Base-by-base conservation (phyloP, 257 asterid species). In the Nicotiana obtusifolia region DNA sequence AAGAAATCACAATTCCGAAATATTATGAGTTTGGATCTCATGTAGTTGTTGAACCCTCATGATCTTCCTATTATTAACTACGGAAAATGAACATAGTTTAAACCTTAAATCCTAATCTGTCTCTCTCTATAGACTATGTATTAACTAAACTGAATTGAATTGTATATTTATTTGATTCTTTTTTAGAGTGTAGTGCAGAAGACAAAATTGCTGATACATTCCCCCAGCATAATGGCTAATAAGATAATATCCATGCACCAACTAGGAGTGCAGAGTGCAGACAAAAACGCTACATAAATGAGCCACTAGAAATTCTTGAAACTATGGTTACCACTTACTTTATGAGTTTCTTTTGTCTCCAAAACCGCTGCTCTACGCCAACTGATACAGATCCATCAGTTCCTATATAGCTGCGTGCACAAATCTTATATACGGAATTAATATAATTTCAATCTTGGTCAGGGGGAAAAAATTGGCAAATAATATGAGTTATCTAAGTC, bases 291-390 rank as follows among this genome's bases (percentile, higher is more conserved):
- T 78, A 61, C 30, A 44, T 37, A 28, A 80, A 44, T 64, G 5
- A 64, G 77, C 83, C 83, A 69, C 54, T 64, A 17, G 83, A 80
- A 41, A 26, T 64, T 35, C 65, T 65, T 9, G 47, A 80, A 80
- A 80, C 83, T 30, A 65, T 80, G 83, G 75, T 80, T 53, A 15
- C 60, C n/a, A 0, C 22, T 26, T 44, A 30, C 49, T 69, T 28
- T 4, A 49, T 73, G 79, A 14, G 2, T 73, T 22, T 22, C 15
- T 0, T 47, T 24, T 73, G n/a, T 71, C 26, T n/a, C 37, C 78
- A 49, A 84, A 81, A 84, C 86, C 80, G 76, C 66, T 7, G 80
- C 68, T 37, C 65, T 31, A 24, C 73, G 81, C 85, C 85, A 85
- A 79, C 87, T 30, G 85, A 78, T 81, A 76, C 44, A 19, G 3